phyloP scores from a whole-genome alignment of 306 rosid genomes.

The Spatholobus suberectus region DNA sequence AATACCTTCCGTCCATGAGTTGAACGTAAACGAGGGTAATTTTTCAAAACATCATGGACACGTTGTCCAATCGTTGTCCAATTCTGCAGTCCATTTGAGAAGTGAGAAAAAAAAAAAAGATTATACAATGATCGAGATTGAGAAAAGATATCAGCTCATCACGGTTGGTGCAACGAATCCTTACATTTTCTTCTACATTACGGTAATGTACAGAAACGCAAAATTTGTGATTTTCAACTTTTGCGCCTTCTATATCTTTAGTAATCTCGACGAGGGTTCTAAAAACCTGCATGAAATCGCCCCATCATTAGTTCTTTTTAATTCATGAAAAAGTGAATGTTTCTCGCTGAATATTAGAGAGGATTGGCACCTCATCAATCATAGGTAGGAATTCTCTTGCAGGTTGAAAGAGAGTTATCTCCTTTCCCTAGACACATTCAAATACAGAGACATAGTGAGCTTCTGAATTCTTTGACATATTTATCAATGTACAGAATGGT shows the following conservation, averaged over 20 bases:
- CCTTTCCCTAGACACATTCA: slow-evolving; percentile 66
- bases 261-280: slow-evolving; percentile 79
- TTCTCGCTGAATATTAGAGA: not conserved
- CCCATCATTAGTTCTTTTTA: not conserved
- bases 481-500: not conserved
- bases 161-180: not conserved
- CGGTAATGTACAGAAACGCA: slow-evolving; percentile 97
- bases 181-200: slow-evolving; percentile 85
- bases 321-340: not conserved
- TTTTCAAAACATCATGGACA: slow-evolving; percentile 83
- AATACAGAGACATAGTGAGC: not conserved
- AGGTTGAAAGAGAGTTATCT: slow-evolving; percentile 85
- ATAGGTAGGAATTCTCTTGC: slow-evolving; percentile 83
- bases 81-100: slow-evolving; percentile 57
- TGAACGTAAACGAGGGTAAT: slow-evolving; percentile 81
- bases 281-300: slow-evolving; percentile 67
- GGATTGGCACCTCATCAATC: slow-evolving; percentile 73
- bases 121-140: not conserved
- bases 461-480: slow-evolving; percentile 9
- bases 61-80: slow-evolving; percentile 79
- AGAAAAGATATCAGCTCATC: not conserved
- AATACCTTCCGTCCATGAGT: slow-evolving; percentile 92
- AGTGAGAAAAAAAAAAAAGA: not conserved
- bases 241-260: slow-evolving; percentile 73
- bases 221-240: slow-evolving; percentile 93